These are phyloP conservation scores for Cymbopogon citratus DNA, from an alignment of 176 grass and related monocot species.

Conservation along the genomic window DNA sequence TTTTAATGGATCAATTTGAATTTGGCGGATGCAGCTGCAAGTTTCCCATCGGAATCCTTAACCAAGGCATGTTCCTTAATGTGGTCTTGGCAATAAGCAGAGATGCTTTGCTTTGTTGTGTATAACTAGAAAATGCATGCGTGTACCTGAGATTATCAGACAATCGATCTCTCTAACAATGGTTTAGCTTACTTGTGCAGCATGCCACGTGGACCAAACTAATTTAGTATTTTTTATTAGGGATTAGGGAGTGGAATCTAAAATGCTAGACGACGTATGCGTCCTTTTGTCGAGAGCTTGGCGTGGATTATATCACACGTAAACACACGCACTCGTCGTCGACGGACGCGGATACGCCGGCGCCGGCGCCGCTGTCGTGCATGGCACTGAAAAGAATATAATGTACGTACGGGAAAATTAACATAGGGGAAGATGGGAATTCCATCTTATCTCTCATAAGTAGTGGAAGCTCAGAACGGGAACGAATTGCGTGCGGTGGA, in stretches of 20 bases:
- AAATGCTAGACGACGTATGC: neutral
- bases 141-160: neutral
- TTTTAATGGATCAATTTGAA: neutral
- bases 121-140: neutral
- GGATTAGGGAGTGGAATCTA: neutral
- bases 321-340: neutral
- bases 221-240: neutral
- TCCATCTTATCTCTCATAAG: neutral
- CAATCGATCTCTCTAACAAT: neutral
- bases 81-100: neutral
- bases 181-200: neutral
- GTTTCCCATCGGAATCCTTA: neutral
- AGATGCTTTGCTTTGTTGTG: neutral
- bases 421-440: neutral
- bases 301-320: constrained; percentile 11
- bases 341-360: neutral
- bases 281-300: neutral
- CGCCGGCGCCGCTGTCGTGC: constrained; percentile 18
- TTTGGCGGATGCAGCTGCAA: neutral
- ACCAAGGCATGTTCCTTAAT: neutral
- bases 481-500: constrained; percentile 26
- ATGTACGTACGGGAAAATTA: constrained; percentile 1
- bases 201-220: neutral
- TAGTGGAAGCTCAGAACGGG: neutral
- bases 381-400: constrained; percentile 21